Evolutionary conservation across 305 asterid genomes (phyloP), one percentile per base, ranked within the genome.

Genomic region (Stenogyne calaminthoides): DNA sequence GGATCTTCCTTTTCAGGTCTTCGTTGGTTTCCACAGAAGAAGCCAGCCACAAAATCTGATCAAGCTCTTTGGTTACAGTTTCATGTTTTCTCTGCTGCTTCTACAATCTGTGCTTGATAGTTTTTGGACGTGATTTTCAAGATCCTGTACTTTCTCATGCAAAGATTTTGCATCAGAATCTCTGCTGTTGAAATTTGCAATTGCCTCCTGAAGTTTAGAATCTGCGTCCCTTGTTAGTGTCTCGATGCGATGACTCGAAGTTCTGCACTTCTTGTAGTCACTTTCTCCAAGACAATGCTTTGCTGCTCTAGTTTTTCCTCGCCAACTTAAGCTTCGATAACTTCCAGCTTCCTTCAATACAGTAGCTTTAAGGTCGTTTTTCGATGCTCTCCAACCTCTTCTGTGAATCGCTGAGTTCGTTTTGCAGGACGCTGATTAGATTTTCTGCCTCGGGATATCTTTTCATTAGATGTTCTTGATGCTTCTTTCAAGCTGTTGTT

Each of bases 241-340:
- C 76, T 82, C 95, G n/a, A 10, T 86, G 93, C 7, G 89, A 77
- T 20, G 94, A 80, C 77, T 86, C 90, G 18, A 89, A n/a, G 87
- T 75, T 91, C 97, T 36, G 82, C 68, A 70, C 81, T 84, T 75
- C 89, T 79, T 6, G 85, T 64, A 15, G 81, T 86, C 76, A 83
- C 91, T 69, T 82, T 73, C 84, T 85, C 96, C 88, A 92, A 69
- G 55, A 73, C 71, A 25, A 70, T 77, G 70, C 84, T 86, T 65
- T 88, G 89, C 75, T 82, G 81, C 80, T 88, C 92, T 4, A 90
- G 82, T 82, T 86, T 87, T 71, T 90, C 96, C 81, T 94, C 97
- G 92, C 89, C 65, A 82, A 79, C 83, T 86, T 90, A 10, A 91
- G 97, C 87, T 89, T 90, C 88, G 67, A 72, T 67, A 47, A 83